Conservation (phyloP, 495 filamentous ascomycete species). For the Achaetomiella virescens region DNA sequence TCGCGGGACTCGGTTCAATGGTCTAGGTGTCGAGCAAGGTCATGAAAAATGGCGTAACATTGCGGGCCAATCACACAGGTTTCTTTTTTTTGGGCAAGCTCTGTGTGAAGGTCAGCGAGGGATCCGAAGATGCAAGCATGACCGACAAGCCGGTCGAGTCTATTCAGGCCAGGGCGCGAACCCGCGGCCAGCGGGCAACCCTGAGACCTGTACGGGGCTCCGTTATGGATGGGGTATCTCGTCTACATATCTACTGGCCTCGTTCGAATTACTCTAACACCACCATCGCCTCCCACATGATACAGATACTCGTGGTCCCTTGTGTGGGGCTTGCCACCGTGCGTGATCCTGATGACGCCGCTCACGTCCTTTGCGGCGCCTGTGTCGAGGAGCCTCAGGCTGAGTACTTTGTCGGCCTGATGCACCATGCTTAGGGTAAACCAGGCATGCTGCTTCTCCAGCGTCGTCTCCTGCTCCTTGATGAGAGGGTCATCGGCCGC, state of each 20-base stretch:
- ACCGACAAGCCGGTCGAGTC: not conserved
- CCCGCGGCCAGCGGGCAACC: not conserved
- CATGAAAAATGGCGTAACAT: conserved; percentile 32
- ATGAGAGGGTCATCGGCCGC: conserved; percentile 67
- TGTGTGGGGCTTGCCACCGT: conserved; percentile 33
- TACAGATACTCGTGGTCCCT: conserved; percentile 73
- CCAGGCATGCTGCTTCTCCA: conserved; percentile 64
- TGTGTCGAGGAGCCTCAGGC: conserved; percentile 70
- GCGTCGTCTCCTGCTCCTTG: conserved; percentile 47
- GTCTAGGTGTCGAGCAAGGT: conserved; percentile 28
- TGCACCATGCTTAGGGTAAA: conserved; percentile 68
- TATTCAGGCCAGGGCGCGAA: not conserved
- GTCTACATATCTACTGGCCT: conserved; percentile 39
- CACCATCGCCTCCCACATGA: conserved; percentile 69
- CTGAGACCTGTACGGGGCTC: not conserved
- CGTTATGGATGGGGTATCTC: conserved; percentile 3
- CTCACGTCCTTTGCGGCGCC: conserved; percentile 85
- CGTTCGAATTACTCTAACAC: conserved; percentile 74
- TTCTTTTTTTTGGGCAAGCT: conserved; percentile 10
- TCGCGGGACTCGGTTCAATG: conserved; percentile 27
- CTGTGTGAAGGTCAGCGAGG: conserved; percentile 1
- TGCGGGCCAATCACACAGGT: conserved; percentile 15
- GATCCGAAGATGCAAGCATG: not conserved
- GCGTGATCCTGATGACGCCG: conserved; percentile 75
- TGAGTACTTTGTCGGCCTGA: conserved; percentile 60